Evolutionary conservation across 2,329 filamentous ascomycete genomes (phyloP).

Genomic region (Arthrobotrys conoides): DNA sequence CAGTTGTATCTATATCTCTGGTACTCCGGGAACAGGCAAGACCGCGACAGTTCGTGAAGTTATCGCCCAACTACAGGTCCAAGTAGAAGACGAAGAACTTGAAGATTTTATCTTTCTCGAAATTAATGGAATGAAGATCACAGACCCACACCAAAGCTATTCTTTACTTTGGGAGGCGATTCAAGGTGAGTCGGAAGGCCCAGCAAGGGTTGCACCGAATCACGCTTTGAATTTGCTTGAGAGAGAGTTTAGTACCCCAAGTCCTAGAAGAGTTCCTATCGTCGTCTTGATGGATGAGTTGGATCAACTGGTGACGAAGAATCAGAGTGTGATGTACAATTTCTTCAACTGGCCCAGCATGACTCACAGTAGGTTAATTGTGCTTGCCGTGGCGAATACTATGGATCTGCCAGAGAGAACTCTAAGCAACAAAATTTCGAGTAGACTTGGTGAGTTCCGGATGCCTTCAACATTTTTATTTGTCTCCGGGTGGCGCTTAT

Average conservation of each 20-base stretch:
- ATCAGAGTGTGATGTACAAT: conserved; percentile 99
- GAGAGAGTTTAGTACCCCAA: conserved; percentile 91
- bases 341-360: conserved; percentile 99
- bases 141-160: conserved; percentile 96
- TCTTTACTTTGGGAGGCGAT: conserved; percentile 95
- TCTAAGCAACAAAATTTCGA: conserved; percentile 98
- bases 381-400: conserved; percentile 96
- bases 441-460: conserved; percentile 75
- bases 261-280: conserved; percentile 89
- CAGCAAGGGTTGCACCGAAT: conserved; percentile 81
- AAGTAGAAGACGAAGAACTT: conserved; percentile 88
- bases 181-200: conserved; percentile 76
- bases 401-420: conserved; percentile 98
- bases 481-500: conserved; percentile 22
- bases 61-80: conserved; percentile 87
- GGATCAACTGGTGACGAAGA: conserved; percentile 96
- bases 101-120: conserved; percentile 99
- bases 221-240: conserved; percentile 93
- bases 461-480: not conserved
- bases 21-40: conserved; percentile 97
- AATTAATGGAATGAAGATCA: conserved; percentile 99
- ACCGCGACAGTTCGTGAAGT: conserved; percentile 98
- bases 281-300: conserved; percentile 99
- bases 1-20: conserved; percentile 98
- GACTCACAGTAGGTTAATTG: conserved; percentile 90